Conservation (phyloP, 495 filamentous ascomycete species). For the Hypoxylon subgilvum region DNA sequence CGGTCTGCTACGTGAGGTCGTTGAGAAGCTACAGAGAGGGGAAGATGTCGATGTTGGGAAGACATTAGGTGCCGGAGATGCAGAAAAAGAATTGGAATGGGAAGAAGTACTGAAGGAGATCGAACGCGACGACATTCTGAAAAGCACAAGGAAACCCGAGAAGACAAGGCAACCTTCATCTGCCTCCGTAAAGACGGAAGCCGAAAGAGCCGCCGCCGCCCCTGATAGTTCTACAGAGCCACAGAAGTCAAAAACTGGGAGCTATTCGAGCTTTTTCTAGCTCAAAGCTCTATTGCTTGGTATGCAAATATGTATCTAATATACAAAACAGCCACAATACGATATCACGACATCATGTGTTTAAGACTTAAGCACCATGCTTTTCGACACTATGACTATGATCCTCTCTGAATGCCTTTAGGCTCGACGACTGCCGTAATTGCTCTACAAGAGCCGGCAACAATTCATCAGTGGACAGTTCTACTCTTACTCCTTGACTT, state of each 20-base stretch:
- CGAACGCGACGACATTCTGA: slow-evolving; percentile 74
- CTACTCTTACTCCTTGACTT: slow-evolving; percentile 56
- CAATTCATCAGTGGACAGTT: slow-evolving; percentile 60
- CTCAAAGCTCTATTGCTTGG: neutral
- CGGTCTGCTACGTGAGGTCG: slow-evolving; percentile 75
- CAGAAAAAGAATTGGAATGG: slow-evolving; percentile 81
- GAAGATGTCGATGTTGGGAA: slow-evolving; percentile 91
- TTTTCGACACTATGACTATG: slow-evolving; percentile 16
- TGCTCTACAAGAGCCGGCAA: slow-evolving; percentile 60
- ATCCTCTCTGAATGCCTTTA: slow-evolving; percentile 6
- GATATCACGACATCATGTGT: slow-evolving; percentile 55
- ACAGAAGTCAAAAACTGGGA: slow-evolving; percentile 33
- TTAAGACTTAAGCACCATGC: slow-evolving; percentile 51
- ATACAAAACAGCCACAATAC: slow-evolving; percentile 18
- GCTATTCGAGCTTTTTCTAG: slow-evolving; percentile 50
- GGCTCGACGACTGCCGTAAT: slow-evolving; percentile 33
- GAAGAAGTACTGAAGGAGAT: slow-evolving; percentile 88
- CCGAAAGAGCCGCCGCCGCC: neutral
- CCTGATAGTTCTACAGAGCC: slow-evolving; percentile 20
- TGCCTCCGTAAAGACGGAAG: slow-evolving; percentile 19
- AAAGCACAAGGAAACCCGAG: slow-evolving; percentile 51
- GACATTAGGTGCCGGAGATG: slow-evolving; percentile 79
- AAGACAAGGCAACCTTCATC: slow-evolving; percentile 32
- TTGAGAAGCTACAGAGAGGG: slow-evolving; percentile 79
- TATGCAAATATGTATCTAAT: slow-evolving; percentile 27